These are phyloP conservation scores for Singerocomus inundabilis DNA, from an alignment of 1,284 basidiomycete genomes.

Conservation along the genomic window DNA sequence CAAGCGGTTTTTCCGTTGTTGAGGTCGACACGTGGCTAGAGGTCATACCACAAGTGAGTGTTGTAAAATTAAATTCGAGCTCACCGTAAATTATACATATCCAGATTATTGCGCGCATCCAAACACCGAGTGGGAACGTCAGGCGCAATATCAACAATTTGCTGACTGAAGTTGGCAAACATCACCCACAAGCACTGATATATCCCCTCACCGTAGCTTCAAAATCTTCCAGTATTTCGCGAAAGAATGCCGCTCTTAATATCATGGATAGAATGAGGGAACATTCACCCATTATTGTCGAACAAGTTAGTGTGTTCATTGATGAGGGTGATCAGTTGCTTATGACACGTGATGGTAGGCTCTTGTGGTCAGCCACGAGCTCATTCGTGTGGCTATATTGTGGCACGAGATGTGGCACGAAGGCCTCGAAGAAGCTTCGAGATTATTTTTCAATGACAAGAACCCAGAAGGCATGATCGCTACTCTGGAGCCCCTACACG, in stretches of 20 bases:
- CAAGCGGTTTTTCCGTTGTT: conserved; percentile 84
- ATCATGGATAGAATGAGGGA: conserved; percentile 97
- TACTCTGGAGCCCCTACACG: conserved; percentile 90
- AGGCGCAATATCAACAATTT: conserved; percentile 89
- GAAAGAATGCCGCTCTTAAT: conserved; percentile 80
- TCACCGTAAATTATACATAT: background rate
- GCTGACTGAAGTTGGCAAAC: conserved; percentile 90
- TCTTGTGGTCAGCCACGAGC: conserved; percentile 87
- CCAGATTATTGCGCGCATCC: conserved; percentile 97
- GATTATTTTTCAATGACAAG: conserved; percentile 96
- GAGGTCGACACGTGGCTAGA: conserved; percentile 99
- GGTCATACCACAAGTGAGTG: conserved; percentile 89
- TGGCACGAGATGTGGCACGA: conserved; percentile 99
- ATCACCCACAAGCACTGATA: conserved; percentile 97
- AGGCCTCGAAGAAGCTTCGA: conserved; percentile 95
- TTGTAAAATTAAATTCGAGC: background rate
- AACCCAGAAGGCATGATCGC: conserved; percentile 99
- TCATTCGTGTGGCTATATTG: conserved; percentile 96
- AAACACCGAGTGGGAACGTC: conserved; percentile 89
- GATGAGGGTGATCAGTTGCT: background rate
- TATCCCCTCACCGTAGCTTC: conserved; percentile 98
- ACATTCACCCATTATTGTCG: conserved; percentile 87
- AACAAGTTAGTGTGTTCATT: conserved; percentile 58
- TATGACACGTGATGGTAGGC: conserved; percentile 56
- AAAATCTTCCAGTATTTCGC: conserved; percentile 86